phyloP scores from a whole-genome alignment of 2,329 filamentous ascomycete genomes.

The Aspergillus sclerotialis region DNA sequence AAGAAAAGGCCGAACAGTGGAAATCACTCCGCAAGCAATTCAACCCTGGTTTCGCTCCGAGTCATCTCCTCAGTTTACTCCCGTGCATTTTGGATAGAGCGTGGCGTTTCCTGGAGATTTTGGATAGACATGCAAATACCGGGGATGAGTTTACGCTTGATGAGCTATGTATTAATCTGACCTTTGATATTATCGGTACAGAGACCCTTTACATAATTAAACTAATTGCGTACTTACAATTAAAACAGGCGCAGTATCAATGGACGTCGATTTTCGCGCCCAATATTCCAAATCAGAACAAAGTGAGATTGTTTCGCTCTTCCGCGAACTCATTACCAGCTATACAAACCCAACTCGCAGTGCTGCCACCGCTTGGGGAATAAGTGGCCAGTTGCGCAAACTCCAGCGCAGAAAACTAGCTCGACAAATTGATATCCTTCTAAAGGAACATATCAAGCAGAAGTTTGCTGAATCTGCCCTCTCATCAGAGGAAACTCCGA shows the following conservation, averaged over 20 bases:
- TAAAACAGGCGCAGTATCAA: slow-evolving; percentile 8
- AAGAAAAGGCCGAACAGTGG: slow-evolving; percentile 21
- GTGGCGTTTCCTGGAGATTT: slow-evolving; percentile 13
- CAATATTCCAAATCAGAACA: slow-evolving; percentile 9
- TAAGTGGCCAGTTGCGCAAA: not conserved
- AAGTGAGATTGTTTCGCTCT: slow-evolving; percentile 15
- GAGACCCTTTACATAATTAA: too few species aligned
- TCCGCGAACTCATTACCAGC: slow-evolving; percentile 11
- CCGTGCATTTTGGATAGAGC: slow-evolving; percentile 21
- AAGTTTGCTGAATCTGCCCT: slow-evolving; percentile 4
- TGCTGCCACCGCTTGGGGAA: not conserved
- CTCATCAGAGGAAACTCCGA: not conserved
- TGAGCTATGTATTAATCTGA: slow-evolving; percentile 17
- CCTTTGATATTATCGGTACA: slow-evolving; percentile 27
- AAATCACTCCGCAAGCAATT: slow-evolving; percentile 23
- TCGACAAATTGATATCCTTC: slow-evolving; percentile 3
- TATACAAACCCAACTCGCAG: slow-evolving; percentile 1
- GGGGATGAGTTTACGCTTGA: slow-evolving; percentile 19
- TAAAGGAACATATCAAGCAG: slow-evolving; percentile 1
- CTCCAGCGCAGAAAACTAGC: slow-evolving; percentile 3
- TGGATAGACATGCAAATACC: slow-evolving; percentile 11
- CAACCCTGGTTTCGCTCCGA: slow-evolving; percentile 23
- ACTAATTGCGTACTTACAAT: too few species aligned
- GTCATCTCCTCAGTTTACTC: slow-evolving; percentile 20
- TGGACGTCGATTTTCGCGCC: slow-evolving; percentile 16